Conservation (phyloP, 306 rosid species). For the Dryas drummondii region DNA sequence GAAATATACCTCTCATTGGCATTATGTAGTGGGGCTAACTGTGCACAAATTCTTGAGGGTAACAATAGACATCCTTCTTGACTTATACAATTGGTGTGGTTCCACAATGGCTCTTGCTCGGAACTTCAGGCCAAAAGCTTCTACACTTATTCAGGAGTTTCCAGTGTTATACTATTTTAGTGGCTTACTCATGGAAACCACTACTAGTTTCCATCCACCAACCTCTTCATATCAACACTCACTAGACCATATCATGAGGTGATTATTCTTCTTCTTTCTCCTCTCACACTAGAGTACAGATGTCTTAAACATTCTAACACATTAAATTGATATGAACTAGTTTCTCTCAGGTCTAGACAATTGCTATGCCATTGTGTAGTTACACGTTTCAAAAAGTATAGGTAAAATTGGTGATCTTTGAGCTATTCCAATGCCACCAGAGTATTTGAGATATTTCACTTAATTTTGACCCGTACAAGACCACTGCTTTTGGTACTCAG, state of each 20-base stretch:
- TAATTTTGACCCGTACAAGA: not conserved
- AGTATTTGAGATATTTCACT: constrained; percentile 24
- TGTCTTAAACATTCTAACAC: constrained; percentile 19
- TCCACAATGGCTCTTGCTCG: constrained; percentile 13
- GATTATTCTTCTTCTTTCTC: constrained; percentile 14
- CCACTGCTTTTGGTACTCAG: constrained; percentile 2
- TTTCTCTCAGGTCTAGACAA: not conserved
- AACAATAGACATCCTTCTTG: not conserved
- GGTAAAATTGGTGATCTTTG: not conserved
- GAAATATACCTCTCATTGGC: not conserved
- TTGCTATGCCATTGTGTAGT: not conserved
- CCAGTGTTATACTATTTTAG: not conserved
- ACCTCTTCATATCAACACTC: constrained; percentile 22
- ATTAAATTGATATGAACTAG: constrained; percentile 14
- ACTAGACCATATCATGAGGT: constrained; percentile 26
- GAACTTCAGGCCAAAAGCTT: constrained; percentile 24
- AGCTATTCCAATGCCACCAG: constrained; percentile 17
- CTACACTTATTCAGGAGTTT: not conserved
- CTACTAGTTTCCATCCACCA: constrained; percentile 24
- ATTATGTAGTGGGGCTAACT: constrained; percentile 1
- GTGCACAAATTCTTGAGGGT: not conserved
- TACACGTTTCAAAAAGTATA: not conserved
- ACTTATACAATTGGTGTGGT: not conserved
- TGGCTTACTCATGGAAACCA: constrained; percentile 19
- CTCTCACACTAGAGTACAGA: constrained; percentile 17